These are phyloP conservation scores for Deuterostichococcus epilithicus DNA, from an alignment of 139 green algal species.

Conservation along the genomic window DNA sequence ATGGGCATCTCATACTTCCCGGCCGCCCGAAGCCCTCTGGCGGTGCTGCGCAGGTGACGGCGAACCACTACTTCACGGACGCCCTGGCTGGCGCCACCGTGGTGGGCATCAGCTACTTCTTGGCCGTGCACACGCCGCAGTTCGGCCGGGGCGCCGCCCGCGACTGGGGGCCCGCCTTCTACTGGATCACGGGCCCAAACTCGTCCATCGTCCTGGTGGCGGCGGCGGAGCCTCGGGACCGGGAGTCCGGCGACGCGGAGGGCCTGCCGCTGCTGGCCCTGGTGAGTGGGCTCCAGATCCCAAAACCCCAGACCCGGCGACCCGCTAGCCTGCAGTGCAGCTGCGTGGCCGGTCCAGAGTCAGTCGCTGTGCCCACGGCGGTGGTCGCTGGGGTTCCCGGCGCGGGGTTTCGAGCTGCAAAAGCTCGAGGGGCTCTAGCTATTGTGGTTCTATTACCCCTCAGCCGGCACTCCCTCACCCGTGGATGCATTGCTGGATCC, in stretches of 20 bases:
- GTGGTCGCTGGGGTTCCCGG: too few relatives aligned
- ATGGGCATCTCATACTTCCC: not conserved
- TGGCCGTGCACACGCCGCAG: slow-evolving; percentile 12
- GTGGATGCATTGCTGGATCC: too few relatives aligned
- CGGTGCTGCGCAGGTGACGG: slow-evolving; percentile 17
- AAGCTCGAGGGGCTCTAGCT: too few relatives aligned
- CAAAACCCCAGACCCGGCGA: too few relatives aligned
- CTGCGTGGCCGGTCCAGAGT: too few relatives aligned
- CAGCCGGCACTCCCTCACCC: too few relatives aligned
- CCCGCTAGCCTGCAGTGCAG: too few relatives aligned
- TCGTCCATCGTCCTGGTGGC: not conserved
- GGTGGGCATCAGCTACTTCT: not conserved
- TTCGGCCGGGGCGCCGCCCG: slow-evolving; percentile 8
- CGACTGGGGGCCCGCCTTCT: not conserved
- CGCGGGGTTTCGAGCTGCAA: too few relatives aligned
- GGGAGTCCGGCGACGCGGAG: not conserved
- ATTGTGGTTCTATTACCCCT: too few relatives aligned
- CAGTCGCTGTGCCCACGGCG: too few relatives aligned
- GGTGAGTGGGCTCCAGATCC: too few relatives aligned
- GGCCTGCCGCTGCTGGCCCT: not conserved
- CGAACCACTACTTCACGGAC: slow-evolving; percentile 34
- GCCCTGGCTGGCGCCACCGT: slow-evolving; percentile 12
- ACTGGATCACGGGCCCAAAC: not conserved
- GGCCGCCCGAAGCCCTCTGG: too few relatives aligned
- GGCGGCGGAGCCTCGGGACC: not conserved